Base-by-base conservation (phyloP, 208 protist genomes). In the Balamuthia mandrillaris region DNA sequence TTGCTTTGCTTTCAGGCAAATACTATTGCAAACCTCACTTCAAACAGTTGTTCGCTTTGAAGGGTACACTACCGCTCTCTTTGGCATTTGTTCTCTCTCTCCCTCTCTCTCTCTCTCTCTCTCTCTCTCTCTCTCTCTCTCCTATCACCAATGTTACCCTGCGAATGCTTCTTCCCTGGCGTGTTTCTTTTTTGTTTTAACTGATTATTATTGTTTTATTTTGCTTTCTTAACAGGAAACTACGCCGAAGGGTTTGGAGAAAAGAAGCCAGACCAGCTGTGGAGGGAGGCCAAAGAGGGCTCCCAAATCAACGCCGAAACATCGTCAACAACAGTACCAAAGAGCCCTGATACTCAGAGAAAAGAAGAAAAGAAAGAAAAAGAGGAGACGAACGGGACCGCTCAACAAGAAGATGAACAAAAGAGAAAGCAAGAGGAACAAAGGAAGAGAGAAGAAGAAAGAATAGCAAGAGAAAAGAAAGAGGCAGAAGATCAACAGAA, bases 21-120 rank as follows among this genome's bases (percentile, higher is more conserved):
- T 79, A 79, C 33, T 79, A 60, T 31, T 79, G 70, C 18, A 79
- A 79, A 29, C 70, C 70, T 16, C 70, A 79, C 70, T 79, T 79
- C 70, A 79, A 79, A 47, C 70, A 79, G 70, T 29, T 79, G 12
- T 79, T 79, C 70, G 58, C 51, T 21, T 39, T 47, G 18, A 79
- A 79, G 49, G 70, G 70, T 31, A 79, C 70, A 41, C 37, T 70
- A 70, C 33, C 24, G 7, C 54, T 21, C 33, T 18, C 18, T 52
- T 18, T 52, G 10, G 47, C 14, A 10, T 18, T 18, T 10, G 14
- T 18, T 18, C 47, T 52, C 47, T 52, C 47, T 18, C 10, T 52
- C 10, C 10, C 47, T 10, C 18, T 10, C 47, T 10, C 14, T 52
- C 18, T 18, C 14, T 18, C 14, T 10, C 18, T 10, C n/a, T 60